Base-by-base conservation (phyloP, 2,329 filamentous ascomycete species). In the Epichloe amarillans region DNA sequence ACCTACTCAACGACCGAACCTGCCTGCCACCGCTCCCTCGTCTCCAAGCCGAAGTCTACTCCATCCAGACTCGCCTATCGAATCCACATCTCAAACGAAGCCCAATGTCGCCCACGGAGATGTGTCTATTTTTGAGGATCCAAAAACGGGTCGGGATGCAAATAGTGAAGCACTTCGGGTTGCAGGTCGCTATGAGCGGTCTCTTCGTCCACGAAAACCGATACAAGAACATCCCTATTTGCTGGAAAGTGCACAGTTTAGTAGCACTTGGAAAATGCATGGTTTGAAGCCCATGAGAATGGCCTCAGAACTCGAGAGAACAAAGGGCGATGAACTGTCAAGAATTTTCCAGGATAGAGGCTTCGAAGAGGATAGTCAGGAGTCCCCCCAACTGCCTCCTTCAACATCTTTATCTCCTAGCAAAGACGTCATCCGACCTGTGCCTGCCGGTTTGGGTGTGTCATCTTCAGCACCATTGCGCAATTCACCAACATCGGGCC, bases 191-290 rank as follows among this genome's bases (percentile, higher is more conserved):
- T 63, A 69, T 44, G 69, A 72, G 53, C 71, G 77, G 36, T 77
- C 73, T 4, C 64, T 82, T n/a, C 71, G 78, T 6, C 76, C 76
- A 1, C 71, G 78, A 19, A 82, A 80, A 53, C 77, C 77, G 1
- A 81, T 81, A 6, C 78, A 82, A 58, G 69, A 80, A 57, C 76
- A 80, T 43, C 78, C 78, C 3, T 82, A 81, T 54, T 63, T 75
- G 5, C 64, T 80, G 4, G 78, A 82, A 54, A 75, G 71, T 58
- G 76, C 71, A 0, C 71, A 73, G 30, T 80, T 80, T 59, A 73
- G 71, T 50, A 74, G 64, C 3, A 63, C 70, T 19, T 71, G 80
- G 56, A 76, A 73, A 57, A 71, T 72, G 3, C 76, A 77, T 51
- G 78, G 78, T 23, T 62, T 81, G 30, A 72, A 71, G 49, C 78